Percentiles rank a stretch among this genome's conserved stretches.
These are phyloP conservation scores for Aspergillus ochraceoroseus DNA, from an alignment of 2,329 filamentous ascomycete species.

Conservation along the genomic window DNA sequence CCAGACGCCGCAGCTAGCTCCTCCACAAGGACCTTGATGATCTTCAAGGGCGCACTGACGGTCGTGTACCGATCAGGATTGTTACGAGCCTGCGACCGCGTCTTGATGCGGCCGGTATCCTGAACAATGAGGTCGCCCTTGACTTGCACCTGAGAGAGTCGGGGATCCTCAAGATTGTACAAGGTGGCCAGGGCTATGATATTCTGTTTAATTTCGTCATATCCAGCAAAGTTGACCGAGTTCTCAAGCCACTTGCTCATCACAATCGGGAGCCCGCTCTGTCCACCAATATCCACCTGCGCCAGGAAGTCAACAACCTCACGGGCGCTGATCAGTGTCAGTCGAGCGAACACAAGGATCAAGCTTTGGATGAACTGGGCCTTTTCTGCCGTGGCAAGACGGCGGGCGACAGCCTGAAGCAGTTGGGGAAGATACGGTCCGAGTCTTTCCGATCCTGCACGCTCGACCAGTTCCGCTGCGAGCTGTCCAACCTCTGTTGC, in stretches of 20 bases:
- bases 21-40: slow-evolving; percentile 90
- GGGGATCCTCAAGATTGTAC: slow-evolving; percentile 77
- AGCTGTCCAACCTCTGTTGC: slow-evolving; percentile 94
- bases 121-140: slow-evolving; percentile 87
- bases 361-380: slow-evolving; percentile 92
- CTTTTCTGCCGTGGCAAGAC: slow-evolving; percentile 74
- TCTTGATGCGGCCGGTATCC: slow-evolving; percentile 80
- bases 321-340: slow-evolving; percentile 76
- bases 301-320: slow-evolving; percentile 91
- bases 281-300: slow-evolving; percentile 70
- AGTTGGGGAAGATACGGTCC: slow-evolving; percentile 87
- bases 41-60: slow-evolving; percentile 84
- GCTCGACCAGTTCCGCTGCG: slow-evolving; percentile 91
- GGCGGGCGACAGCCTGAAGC: slow-evolving; percentile 78
- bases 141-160: slow-evolving; percentile 72
- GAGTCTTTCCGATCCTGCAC: slow-evolving; percentile 83
- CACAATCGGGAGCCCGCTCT: slow-evolving; percentile 80
- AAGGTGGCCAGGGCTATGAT: slow-evolving; percentile 90
- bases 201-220: slow-evolving; percentile 94
- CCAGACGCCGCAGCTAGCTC: slow-evolving; percentile 81
- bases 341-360: slow-evolving; percentile 87
- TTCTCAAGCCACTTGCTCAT: slow-evolving; percentile 96
- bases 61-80: slow-evolving; percentile 88
- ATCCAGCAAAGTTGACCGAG: slow-evolving; percentile 94
- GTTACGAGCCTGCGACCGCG: slow-evolving; percentile 78